These are phyloP conservation scores for Aspergillus sp. DNA, from an alignment of 2,329 filamentous ascomycete species.

Conservation along the genomic window DNA sequence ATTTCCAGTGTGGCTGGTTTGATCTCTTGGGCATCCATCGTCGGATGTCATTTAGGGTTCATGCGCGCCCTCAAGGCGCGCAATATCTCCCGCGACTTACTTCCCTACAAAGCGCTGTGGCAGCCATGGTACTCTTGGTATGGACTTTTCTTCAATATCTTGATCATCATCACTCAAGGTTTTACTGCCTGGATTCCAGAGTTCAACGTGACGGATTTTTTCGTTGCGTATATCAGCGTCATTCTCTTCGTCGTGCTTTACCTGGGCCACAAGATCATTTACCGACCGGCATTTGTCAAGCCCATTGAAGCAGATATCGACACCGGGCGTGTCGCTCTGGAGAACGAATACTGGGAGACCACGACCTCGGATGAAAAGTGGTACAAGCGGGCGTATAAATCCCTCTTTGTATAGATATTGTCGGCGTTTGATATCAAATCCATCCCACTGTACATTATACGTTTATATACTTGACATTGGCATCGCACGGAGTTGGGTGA, in stretches of 20 bases:
- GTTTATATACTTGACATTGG: conserved; percentile 4
- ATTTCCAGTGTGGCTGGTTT: conserved; percentile 42
- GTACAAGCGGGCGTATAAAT: conserved; percentile 21
- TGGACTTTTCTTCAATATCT: conserved; percentile 66
- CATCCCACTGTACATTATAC: conserved; percentile 17
- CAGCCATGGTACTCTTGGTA: conserved; percentile 70
- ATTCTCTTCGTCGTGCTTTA: conserved; percentile 66
- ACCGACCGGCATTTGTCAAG: conserved; percentile 43
- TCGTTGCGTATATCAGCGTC: conserved; percentile 67
- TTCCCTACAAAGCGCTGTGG: conserved; percentile 65
- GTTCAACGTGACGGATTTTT: conserved; percentile 66
- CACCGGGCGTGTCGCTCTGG: conserved; percentile 43
- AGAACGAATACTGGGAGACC: conserved; percentile 39
- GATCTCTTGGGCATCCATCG: conserved; percentile 43
- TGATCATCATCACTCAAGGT: conserved; percentile 70
- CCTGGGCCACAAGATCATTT: conserved; percentile 61
- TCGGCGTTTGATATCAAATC: too few species aligned
- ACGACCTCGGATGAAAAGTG: conserved; percentile 22
- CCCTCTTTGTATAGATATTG: conserved; percentile 14
- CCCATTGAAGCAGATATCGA: conserved; percentile 48
- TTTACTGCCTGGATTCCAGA: conserved; percentile 67
- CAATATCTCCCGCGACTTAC: conserved; percentile 59
- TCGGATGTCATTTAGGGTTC: conserved; percentile 66
- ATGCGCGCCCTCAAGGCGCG: conserved; percentile 63
- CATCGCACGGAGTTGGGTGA: conserved; percentile 23